Percentiles rank a stretch among this genome's conserved stretches.
These are phyloP conservation scores for Casaregolazyma suthepensis DNA, from an alignment of 1,139 yeast species.

Conservation along the genomic window DNA sequence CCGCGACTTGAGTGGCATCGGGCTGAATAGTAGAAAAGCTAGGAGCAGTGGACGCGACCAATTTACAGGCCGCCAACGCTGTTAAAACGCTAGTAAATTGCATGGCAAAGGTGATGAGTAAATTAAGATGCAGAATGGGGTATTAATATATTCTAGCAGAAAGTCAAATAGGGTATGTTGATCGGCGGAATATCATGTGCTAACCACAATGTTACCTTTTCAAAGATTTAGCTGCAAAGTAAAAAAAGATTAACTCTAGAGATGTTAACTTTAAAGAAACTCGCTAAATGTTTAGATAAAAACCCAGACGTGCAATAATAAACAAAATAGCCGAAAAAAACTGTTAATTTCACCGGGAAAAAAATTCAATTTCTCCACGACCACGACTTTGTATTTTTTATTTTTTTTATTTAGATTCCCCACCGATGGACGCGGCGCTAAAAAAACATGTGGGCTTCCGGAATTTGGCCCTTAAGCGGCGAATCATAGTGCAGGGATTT, in stretches of 20 bases:
- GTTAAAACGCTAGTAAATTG: not conserved
- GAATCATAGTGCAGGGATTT: not conserved
- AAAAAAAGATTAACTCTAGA: not conserved
- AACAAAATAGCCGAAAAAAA: too few relatives aligned
- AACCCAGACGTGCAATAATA: not conserved
- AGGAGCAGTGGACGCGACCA: conserved; percentile 25
- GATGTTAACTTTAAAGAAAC: not conserved
- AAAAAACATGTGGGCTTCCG: not conserved
- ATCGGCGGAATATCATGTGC: not conserved
- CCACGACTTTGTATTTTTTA: too few relatives aligned
- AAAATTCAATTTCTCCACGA: too few relatives aligned
- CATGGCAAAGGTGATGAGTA: not conserved
- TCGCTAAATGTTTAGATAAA: too few relatives aligned
- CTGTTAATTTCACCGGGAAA: too few relatives aligned
- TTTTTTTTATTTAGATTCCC: not conserved
- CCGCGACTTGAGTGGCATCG: conserved; percentile 32
- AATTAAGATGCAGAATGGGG: not conserved
- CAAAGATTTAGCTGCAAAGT: not conserved
- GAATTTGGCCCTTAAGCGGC: not conserved
- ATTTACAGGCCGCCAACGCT: not conserved
- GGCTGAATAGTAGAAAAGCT: conserved; percentile 36
- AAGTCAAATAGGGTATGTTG: not conserved
- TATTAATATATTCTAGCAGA: not conserved
- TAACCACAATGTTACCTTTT: not conserved
- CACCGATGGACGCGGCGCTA: not conserved